phyloP scores from a whole-genome alignment of 2,329 filamentous ascomycete genomes.

The Xylaria sp. region DNA sequence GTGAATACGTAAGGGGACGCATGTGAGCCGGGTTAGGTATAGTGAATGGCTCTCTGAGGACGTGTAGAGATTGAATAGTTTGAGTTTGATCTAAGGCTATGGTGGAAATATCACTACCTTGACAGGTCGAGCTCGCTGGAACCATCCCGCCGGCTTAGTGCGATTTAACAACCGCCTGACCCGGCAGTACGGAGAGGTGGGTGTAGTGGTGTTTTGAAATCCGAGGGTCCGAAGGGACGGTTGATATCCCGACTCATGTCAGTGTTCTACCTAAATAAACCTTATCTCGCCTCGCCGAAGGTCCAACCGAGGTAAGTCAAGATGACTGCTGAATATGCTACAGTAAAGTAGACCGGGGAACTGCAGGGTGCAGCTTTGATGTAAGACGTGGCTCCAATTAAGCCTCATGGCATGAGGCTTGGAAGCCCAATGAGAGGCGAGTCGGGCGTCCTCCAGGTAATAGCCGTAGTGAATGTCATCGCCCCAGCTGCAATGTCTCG shows the following conservation, averaged over 20 bases:
- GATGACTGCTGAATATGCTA: background rate
- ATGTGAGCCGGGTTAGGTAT: background rate
- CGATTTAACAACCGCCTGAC: conserved; percentile 1
- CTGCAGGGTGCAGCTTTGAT: background rate
- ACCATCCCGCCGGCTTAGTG: conserved; percentile 9
- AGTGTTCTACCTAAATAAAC: background rate
- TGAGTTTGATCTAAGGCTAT: background rate
- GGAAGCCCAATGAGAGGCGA: conserved; percentile 17
- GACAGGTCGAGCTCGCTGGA: background rate
- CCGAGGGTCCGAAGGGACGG: conserved; percentile 1
- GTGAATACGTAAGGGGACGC: background rate
- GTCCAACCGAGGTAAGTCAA: background rate
- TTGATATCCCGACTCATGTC: conserved; percentile 8
- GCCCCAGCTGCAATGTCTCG: conserved; percentile 34
- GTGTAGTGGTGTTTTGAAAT: background rate
- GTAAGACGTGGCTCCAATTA: conserved; percentile 20
- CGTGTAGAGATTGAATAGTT: background rate
- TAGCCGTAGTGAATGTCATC: conserved; percentile 26
- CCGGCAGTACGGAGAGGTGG: background rate
- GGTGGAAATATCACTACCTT: conserved; percentile 7
- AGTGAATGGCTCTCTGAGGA: background rate
- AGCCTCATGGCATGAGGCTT: background rate
- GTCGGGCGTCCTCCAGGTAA: conserved; percentile 20
- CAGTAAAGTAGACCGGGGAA: background rate
- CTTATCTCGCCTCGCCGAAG: background rate